These are phyloP conservation scores for Funneliformis geosporum DNA, from an alignment of 192 early-diverging fungal genomes.

Conservation along the genomic window DNA sequence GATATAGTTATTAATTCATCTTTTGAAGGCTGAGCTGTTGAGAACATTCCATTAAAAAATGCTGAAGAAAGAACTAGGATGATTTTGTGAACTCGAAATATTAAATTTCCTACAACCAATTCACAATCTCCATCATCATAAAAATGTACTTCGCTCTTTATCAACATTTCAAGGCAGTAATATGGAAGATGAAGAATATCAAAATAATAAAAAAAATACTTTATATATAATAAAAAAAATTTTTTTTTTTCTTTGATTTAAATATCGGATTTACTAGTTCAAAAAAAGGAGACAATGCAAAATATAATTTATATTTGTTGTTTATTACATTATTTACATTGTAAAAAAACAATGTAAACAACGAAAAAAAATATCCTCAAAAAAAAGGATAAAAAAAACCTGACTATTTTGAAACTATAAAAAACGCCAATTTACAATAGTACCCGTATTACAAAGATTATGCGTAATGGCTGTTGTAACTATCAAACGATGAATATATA, in stretches of 20 bases:
- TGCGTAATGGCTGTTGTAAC: background rate
- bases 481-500: no score
- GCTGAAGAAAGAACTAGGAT: conserved; percentile 13
- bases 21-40: background rate
- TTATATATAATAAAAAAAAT: background rate
- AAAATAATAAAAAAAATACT: background rate
- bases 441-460: background rate
- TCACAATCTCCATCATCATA: conserved; percentile 31
- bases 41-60: conserved; percentile 17
- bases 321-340: background rate
- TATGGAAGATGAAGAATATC: no score
- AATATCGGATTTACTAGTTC: background rate
- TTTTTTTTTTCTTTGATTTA: background rate
- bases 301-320: background rate
- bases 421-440: background rate
- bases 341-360: background rate
- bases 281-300: background rate
- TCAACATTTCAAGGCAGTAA: background rate
- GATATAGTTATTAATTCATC: conserved; percentile 8
- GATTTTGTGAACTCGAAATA: conserved; percentile 30
- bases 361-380: background rate
- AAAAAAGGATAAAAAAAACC: background rate
- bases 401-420: background rate
- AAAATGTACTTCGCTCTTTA: conserved; percentile 18
- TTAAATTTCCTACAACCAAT: conserved; percentile 13